These are phyloP conservation scores for Debaryomyces nepalensis DNA, from an alignment of 1,139 yeast species.

Conservation along the genomic window DNA sequence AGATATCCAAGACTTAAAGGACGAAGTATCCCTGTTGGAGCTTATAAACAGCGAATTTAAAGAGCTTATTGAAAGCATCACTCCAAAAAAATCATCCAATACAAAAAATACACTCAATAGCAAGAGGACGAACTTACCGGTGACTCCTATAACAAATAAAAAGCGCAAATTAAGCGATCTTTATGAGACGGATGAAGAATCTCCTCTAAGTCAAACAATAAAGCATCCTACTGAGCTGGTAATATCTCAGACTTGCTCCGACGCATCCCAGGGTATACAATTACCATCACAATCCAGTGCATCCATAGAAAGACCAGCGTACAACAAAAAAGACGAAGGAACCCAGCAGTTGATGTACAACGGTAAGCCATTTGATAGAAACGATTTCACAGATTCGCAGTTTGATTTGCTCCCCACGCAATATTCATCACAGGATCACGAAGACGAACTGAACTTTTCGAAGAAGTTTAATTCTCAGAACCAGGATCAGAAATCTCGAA, in stretches of 20 bases:
- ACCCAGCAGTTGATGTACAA: constrained; percentile 6
- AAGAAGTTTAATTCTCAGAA: constrained; percentile 12
- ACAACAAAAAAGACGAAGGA: not conserved
- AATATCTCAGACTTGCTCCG: not conserved
- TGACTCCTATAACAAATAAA: constrained; percentile 15
- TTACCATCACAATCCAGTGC: constrained; percentile 15
- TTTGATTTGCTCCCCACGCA: constrained; percentile 22
- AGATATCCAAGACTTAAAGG: constrained; percentile 10
- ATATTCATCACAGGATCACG: constrained; percentile 20
- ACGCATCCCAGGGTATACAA: too few relatives aligned
- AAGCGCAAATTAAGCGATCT: constrained; percentile 7
- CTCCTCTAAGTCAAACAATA: constrained; percentile 4
- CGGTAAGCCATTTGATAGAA: constrained; percentile 8
- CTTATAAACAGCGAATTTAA: constrained; percentile 5
- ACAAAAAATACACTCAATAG: not conserved
- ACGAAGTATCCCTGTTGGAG: constrained; percentile 10
- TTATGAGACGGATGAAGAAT: constrained; percentile 1
- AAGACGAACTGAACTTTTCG: constrained; percentile 11
- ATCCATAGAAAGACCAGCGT: constrained; percentile 7
- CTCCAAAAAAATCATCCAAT: constrained; percentile 2
- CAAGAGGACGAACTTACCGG: not conserved
- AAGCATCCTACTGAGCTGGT: not conserved
- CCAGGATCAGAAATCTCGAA: constrained; percentile 6
- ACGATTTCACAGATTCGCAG: constrained; percentile 13
- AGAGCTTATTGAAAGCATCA: constrained; percentile 12